A percentile compares a stretch with the other conserved stretches of the same genome.
phyloP scores from a whole-genome alignment of 495 filamentous ascomycete species.

The Penicillium alfredii region DNA sequence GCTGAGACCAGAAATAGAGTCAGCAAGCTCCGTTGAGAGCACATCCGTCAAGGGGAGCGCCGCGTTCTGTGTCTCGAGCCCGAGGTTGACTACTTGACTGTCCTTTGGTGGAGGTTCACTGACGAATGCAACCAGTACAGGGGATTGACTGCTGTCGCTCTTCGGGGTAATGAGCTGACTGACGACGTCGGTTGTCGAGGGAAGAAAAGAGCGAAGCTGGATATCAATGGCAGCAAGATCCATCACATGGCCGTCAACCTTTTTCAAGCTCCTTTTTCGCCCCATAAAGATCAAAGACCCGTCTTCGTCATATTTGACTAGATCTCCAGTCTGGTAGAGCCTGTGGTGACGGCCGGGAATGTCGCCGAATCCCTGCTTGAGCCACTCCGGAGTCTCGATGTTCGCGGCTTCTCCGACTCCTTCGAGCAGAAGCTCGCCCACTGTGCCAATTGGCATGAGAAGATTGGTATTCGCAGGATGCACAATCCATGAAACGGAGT shows the following conservation, averaged over 20 bases:
- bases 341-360: neutral
- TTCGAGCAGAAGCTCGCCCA: slow-evolving; percentile 6
- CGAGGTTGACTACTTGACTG: slow-evolving; percentile 1
- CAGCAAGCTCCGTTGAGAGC: slow-evolving; percentile 18
- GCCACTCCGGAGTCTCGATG: slow-evolving; percentile 4
- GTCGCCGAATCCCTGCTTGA: neutral
- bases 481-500: slow-evolving; percentile 6
- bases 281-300: slow-evolving; percentile 4
- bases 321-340: slow-evolving; percentile 6
- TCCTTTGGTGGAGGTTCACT: slow-evolving; percentile 2
- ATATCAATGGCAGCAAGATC: slow-evolving; percentile 5
- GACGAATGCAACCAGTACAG: slow-evolving; percentile 6
- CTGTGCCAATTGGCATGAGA: slow-evolving; percentile 12
- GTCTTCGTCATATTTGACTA: slow-evolving; percentile 7
- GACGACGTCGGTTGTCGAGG: neutral
- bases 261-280: slow-evolving; percentile 6
- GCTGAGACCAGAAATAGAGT: slow-evolving; percentile 28
- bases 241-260: slow-evolving; percentile 8
- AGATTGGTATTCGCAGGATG: slow-evolving; percentile 14
- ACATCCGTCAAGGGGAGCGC: too few species aligned
- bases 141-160: neutral
- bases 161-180: slow-evolving; percentile 5
- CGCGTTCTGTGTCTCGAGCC: too few species aligned
- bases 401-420: slow-evolving; percentile 1
- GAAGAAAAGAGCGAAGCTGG: slow-evolving; percentile 2